Percentiles rank a stretch among this genome's conserved stretches.
Conservation (phyloP, 768 basidiomycete genomes). For the Russula vinacea region DNA sequence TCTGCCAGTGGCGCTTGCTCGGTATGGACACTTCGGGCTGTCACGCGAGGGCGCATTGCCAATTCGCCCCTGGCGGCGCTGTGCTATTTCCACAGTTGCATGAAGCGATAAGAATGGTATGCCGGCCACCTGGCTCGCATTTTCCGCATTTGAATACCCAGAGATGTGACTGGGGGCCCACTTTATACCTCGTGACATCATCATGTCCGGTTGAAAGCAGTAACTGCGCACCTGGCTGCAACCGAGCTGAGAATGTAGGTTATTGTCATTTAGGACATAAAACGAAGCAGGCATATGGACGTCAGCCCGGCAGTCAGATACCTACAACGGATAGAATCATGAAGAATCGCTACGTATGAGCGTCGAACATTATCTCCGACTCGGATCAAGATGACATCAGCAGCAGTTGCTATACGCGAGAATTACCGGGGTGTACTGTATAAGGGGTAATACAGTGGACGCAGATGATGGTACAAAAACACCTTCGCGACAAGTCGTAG, state of each 20-base stretch:
- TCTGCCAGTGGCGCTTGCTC: conserved; percentile 13
- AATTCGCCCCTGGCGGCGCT: conserved; percentile 9
- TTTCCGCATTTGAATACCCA: background rate
- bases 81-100: conserved; percentile 3
- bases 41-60: conserved; percentile 14
- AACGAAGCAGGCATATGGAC: background rate
- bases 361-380: background rate
- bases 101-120: conserved; percentile 3
- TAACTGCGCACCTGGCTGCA: background rate
- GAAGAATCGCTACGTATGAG: conserved; percentile 1
- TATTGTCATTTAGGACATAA: background rate
- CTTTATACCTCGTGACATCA: background rate
- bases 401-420: background rate
- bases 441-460: conserved; percentile 9
- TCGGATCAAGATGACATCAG: background rate
- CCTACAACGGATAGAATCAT: conserved; percentile 1
- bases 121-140: conserved; percentile 4
- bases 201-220: background rate
- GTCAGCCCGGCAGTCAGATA: background rate
- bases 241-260: background rate
- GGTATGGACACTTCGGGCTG: conserved; percentile 3
- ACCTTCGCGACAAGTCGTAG: background rate
- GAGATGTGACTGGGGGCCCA: background rate
- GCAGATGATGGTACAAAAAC: conserved; percentile 1
- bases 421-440: background rate